These are phyloP conservation scores for Coniosporium tulheliwenetii DNA, from an alignment of 2,329 filamentous ascomycete genomes.

Conservation along the genomic window DNA sequence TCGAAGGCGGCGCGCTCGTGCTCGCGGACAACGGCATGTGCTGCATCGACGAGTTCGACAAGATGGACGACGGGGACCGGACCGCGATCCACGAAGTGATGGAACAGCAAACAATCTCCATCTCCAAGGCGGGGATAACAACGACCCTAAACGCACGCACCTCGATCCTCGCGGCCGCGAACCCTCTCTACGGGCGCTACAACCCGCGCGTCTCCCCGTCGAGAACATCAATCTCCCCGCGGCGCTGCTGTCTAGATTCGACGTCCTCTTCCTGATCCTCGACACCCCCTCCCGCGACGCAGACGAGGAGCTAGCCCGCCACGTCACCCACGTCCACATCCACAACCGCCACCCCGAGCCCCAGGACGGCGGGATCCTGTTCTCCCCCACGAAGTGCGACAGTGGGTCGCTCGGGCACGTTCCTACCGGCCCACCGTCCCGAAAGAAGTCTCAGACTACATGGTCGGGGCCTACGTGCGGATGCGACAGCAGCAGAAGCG, in stretches of 20 bases:
- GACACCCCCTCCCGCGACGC: constrained; percentile 82
- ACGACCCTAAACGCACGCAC: constrained; percentile 94
- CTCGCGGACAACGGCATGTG: constrained; percentile 73
- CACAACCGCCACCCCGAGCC: constrained; percentile 81
- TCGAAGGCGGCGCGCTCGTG: constrained; percentile 66
- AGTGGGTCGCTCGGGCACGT: constrained; percentile 87
- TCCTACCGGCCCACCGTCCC: constrained; percentile 80
- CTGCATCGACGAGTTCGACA: constrained; percentile 79
- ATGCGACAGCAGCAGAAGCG: constrained; percentile 85
- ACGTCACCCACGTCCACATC: constrained; percentile 96
- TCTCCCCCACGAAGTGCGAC: constrained; percentile 88
- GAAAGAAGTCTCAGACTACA: constrained; percentile 78
- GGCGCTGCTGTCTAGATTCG: constrained; percentile 89
- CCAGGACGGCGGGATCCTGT: constrained; percentile 49
- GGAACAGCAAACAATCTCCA: constrained; percentile 78
- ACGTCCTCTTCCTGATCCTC: constrained; percentile 89
- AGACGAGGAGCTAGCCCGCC: constrained; percentile 85
- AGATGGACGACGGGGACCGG: constrained; percentile 73
- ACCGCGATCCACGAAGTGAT: constrained; percentile 80
- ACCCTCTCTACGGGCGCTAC: constrained; percentile 94
- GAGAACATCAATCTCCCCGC: constrained; percentile 99
- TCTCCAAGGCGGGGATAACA: constrained; percentile 85
- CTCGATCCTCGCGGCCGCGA: constrained; percentile 88
- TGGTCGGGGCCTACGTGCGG: constrained; percentile 91
- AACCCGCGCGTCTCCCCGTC: constrained; percentile 95